These are phyloP conservation scores for Cercospora berteroae DNA, from an alignment of 2,329 filamentous ascomycete species.

Conservation along the genomic window DNA sequence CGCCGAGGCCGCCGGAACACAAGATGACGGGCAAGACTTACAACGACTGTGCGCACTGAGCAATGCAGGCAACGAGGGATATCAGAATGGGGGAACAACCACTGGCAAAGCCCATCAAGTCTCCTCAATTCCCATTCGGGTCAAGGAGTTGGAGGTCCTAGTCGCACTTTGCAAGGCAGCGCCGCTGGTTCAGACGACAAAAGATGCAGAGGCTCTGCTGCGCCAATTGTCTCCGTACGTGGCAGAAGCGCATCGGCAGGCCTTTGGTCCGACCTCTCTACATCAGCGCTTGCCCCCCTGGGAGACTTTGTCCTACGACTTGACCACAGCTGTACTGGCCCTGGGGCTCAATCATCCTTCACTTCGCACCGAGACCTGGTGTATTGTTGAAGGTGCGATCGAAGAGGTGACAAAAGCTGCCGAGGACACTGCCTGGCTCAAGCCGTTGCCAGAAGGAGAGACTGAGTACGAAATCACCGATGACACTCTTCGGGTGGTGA, in stretches of 20 bases:
- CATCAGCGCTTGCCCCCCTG: constrained; percentile 82
- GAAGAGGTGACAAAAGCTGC: constrained; percentile 66
- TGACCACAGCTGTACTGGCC: constrained; percentile 77
- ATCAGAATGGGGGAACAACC: constrained; percentile 24
- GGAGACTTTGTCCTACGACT: constrained; percentile 74
- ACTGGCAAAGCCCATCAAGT: constrained; percentile 15
- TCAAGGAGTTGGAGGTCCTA: constrained; percentile 88
- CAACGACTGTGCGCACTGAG: constrained; percentile 43
- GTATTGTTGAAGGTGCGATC: constrained; percentile 70
- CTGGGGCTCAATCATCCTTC: constrained; percentile 71
- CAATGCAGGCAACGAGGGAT: background rate
- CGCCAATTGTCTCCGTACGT: constrained; percentile 80
- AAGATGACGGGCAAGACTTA: constrained; percentile 38
- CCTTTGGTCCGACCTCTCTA: constrained; percentile 75
- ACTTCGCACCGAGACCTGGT: constrained; percentile 64
- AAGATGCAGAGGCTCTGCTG: constrained; percentile 76
- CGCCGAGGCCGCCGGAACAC: constrained; percentile 38
- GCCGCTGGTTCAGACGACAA: constrained; percentile 65
- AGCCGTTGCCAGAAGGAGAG: constrained; percentile 25
- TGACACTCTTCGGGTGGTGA: constrained; percentile 49
- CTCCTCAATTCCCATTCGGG: constrained; percentile 48
- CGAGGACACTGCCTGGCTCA: constrained; percentile 47
- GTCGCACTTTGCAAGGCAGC: constrained; percentile 89
- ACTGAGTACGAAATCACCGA: constrained; percentile 27
- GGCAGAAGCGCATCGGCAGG: constrained; percentile 76